A percentile compares a stretch with the other conserved stretches of the same genome.
Evolutionary conservation across 1,284 basidiomycete species (phyloP).

Genomic region (Ceratobasidium sp.): DNA sequence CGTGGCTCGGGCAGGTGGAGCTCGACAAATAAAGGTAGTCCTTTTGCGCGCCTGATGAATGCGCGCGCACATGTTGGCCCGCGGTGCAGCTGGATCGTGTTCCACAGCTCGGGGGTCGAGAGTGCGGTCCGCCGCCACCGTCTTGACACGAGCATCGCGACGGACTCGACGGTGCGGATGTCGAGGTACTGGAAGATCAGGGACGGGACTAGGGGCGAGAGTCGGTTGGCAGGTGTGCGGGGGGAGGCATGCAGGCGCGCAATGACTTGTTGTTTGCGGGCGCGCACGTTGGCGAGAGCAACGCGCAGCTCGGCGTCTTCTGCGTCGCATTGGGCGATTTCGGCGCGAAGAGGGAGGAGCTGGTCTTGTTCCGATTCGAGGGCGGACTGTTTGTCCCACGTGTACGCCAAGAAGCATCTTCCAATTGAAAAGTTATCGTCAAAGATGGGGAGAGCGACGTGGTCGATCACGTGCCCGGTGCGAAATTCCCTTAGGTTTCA

Average conservation of each 20-base stretch:
- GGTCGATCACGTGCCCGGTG: too few relatives aligned
- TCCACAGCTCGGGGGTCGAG: slow-evolving; percentile 16
- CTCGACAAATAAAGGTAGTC: slow-evolving; percentile 13
- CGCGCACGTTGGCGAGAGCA: slow-evolving; percentile 4
- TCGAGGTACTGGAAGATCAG: slow-evolving; percentile 15
- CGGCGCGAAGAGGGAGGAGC: neutral
- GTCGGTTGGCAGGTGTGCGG: slow-evolving; percentile 23
- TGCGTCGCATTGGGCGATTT: slow-evolving; percentile 18
- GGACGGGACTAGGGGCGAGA: neutral
- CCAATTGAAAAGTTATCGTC: too few relatives aligned
- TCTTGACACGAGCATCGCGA: slow-evolving; percentile 9
- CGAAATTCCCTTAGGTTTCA: too few relatives aligned
- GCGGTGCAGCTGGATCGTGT: slow-evolving; percentile 21
- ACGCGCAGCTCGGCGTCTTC: slow-evolving; percentile 9
- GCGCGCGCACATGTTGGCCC: slow-evolving; percentile 13
- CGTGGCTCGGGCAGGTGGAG: slow-evolving; percentile 16
- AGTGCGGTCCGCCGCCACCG: slow-evolving; percentile 21
- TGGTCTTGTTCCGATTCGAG: slow-evolving; percentile 15
- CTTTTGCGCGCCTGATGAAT: slow-evolving; percentile 20
- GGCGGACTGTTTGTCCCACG: too few relatives aligned
- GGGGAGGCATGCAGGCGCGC: slow-evolving; percentile 15
- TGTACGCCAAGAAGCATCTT: too few relatives aligned
- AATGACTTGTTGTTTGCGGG: slow-evolving; percentile 21
- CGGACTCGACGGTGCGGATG: slow-evolving; percentile 16
- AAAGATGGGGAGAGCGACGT: too few relatives aligned